Evolutionary conservation across 495 filamentous ascomycete species (phyloP), one percentile per base, ranked within the genome.

Genomic region (Aspergillus kassunensis): DNA sequence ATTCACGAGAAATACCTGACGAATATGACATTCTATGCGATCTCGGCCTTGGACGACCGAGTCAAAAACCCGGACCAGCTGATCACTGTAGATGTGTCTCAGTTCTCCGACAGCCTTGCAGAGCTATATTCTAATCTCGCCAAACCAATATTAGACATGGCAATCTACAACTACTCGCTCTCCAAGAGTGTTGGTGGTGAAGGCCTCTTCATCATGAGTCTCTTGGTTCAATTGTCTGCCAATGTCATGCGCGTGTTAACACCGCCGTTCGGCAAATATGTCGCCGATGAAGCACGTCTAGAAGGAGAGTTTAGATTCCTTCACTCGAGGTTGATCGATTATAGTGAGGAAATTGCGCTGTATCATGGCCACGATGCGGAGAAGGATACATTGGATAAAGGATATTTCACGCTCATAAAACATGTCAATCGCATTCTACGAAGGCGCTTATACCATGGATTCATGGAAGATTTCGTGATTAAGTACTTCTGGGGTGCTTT

Each of bases 401-500:
- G 93, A 16, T 98, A 98, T 63, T 98, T 98, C 67, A 97, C 95
- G 5, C 74, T 98, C 7, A 98, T 98, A 68, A 97, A 96, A 67
- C 95, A 97, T 70, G 91, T 97, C 63, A 98, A 98, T 64, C 90
- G 93, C 60, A 95, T 97, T 58, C 71, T 98, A 34, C 78, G 91
- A 29, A 74, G 89, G 51, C 80, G 93, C 23, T 85, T 98, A 58
- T 97, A 96, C 64, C 90, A 98, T 61, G 91, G 90, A 11, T 85
- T 98, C 55, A 97, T 97, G 93, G 95, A 98, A 64, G 93, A 98
- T 65, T 98, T 96, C 71, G 88, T 97, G 12, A 92, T 97, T 61
- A 98, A 98, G 71, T 98, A 98, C 62, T 93, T 96, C 74, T 98
- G 93, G 93, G 95, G 95, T 45, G 93, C 93, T 4, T 58, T 98